These are phyloP conservation scores for Alloascoidea hylecoeti DNA, from an alignment of 805 yeast species.

Conservation along the genomic window DNA sequence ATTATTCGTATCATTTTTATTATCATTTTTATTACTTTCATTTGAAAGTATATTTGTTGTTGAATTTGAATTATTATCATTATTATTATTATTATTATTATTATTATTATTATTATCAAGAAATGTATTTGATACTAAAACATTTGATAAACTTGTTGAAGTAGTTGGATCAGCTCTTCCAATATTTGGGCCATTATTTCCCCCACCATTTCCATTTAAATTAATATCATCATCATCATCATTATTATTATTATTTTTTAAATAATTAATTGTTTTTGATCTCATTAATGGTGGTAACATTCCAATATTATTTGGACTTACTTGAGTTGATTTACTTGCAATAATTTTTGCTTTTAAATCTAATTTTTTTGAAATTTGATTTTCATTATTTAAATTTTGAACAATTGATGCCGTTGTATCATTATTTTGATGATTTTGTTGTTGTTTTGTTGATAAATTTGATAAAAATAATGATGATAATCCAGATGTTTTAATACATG, in stretches of 20 bases:
- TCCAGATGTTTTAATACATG: not conserved
- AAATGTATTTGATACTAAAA: not conserved
- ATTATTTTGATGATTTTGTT: too few species aligned
- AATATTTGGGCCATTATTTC: too few species aligned
- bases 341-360: not conserved
- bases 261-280: not conserved
- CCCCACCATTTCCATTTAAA: too few species aligned
- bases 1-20: not conserved
- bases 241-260: not conserved
- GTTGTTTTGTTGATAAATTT: too few species aligned
- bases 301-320: not conserved
- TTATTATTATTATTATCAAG: not conserved
- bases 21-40: not conserved
- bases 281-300: constrained; percentile 1
- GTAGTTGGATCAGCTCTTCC: not conserved
- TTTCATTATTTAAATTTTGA: too few species aligned
- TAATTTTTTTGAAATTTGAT: not conserved
- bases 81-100: not conserved
- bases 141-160: not conserved
- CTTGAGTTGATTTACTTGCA: not conserved
- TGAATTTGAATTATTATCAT: not conserved
- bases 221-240: too few species aligned
- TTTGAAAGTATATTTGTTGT: not conserved
- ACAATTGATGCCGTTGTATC: too few species aligned
- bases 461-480: not conserved